Percentiles rank a stretch among this genome's conserved stretches.
These are phyloP conservation scores for Xylaria castorea DNA, from an alignment of 495 filamentous ascomycete genomes.

Conservation along the genomic window DNA sequence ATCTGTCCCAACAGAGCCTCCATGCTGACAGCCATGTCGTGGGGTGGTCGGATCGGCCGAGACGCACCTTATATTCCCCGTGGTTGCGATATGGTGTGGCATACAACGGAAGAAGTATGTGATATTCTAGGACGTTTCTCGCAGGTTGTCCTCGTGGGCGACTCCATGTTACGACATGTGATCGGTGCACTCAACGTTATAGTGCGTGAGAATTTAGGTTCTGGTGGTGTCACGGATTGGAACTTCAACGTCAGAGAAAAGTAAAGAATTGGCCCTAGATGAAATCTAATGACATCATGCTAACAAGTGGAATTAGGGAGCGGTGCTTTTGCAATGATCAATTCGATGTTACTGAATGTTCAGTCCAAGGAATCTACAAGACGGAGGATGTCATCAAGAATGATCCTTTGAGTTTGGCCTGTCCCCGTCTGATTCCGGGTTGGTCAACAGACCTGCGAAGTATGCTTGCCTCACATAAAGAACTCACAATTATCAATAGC, in stretches of 20 bases:
- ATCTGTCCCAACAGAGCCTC: slow-evolving; percentile 48
- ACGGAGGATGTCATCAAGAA: slow-evolving; percentile 56
- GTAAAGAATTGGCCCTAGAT: slow-evolving; percentile 35
- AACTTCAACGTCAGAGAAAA: slow-evolving; percentile 58
- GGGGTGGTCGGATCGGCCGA: slow-evolving; percentile 55
- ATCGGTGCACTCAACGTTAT: slow-evolving; percentile 60
- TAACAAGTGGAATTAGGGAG: slow-evolving; percentile 39
- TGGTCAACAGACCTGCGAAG: slow-evolving; percentile 48
- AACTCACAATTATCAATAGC: not conserved
- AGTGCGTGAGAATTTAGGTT: slow-evolving; percentile 57
- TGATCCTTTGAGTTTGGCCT: slow-evolving; percentile 53
- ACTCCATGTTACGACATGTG: slow-evolving; percentile 62
- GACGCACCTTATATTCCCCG: slow-evolving; percentile 58
- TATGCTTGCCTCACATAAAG: not conserved
- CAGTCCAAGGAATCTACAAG: slow-evolving; percentile 60
- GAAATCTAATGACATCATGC: not conserved
- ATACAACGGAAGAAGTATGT: slow-evolving; percentile 57
- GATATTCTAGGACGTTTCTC: slow-evolving; percentile 56
- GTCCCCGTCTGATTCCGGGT: slow-evolving; percentile 49
- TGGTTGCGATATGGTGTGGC: slow-evolving; percentile 60
- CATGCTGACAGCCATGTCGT: slow-evolving; percentile 59
- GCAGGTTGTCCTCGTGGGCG: slow-evolving; percentile 57
- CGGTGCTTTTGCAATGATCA: slow-evolving; percentile 62
- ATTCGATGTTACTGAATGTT: slow-evolving; percentile 60
- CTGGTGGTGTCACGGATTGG: slow-evolving; percentile 62